Percentiles rank a stretch among this genome's conserved stretches.
phyloP scores from a whole-genome alignment of 768 basidiomycete species.

The Infundibulicybe gibba region DNA sequence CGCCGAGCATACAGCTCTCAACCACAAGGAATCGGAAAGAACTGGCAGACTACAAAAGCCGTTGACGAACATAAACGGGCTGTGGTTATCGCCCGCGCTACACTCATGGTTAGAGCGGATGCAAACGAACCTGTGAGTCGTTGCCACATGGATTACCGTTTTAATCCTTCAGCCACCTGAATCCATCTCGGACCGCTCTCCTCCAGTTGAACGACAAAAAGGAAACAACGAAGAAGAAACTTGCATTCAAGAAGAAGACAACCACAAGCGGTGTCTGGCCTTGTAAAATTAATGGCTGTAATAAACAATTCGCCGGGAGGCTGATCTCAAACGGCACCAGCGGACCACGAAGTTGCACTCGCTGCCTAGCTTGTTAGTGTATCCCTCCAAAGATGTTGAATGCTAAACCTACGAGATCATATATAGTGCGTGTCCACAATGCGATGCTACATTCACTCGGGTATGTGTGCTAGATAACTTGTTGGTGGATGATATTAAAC shows the following conservation, averaged over 20 bases:
- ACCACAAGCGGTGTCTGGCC: slow-evolving; percentile 62
- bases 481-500: slow-evolving; percentile 12
- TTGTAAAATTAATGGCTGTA: slow-evolving; percentile 78
- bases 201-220: slow-evolving; percentile 21
- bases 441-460: slow-evolving; percentile 76
- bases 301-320: slow-evolving; percentile 82
- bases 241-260: slow-evolving; percentile 39
- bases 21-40: too few relatives aligned
- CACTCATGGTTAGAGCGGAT: slow-evolving; percentile 17
- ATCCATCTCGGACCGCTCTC: slow-evolving; percentile 4
- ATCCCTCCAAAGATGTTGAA: neutral
- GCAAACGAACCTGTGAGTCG: slow-evolving; percentile 22
- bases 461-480: slow-evolving; percentile 38
- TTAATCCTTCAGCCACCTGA: slow-evolving; percentile 10
- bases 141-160: slow-evolving; percentile 2
- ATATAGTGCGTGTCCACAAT: slow-evolving; percentile 69
- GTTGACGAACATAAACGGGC: too few relatives aligned
- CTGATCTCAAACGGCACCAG: slow-evolving; percentile 79
- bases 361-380: slow-evolving; percentile 65
- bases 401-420: slow-evolving; percentile 5
- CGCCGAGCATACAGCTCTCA: too few relatives aligned
- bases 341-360: slow-evolving; percentile 77
- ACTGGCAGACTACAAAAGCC: too few relatives aligned
- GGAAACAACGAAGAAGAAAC: slow-evolving; percentile 19
- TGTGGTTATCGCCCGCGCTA: too few relatives aligned